Evolutionary conservation across 345 rosid species (phyloP).

Genomic region (Brassica cretica): DNA sequence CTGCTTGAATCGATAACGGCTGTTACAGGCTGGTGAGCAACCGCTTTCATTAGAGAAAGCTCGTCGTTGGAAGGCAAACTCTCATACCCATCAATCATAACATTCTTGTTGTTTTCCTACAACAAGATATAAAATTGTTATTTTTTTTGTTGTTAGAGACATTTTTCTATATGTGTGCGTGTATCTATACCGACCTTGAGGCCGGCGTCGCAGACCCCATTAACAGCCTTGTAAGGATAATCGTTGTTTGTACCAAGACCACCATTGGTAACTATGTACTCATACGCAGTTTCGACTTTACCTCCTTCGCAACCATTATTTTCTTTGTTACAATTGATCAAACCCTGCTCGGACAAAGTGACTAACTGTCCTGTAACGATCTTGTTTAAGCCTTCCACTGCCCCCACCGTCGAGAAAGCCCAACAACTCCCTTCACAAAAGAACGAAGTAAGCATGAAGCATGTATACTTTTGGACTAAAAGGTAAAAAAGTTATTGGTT

Average conservation of each 20-base stretch:
- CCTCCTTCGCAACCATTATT: conserved; percentile 64
- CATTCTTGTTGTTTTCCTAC: conserved; percentile 51
- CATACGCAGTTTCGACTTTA: conserved; percentile 39
- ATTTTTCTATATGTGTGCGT: neutral
- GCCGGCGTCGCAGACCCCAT: conserved; percentile 15
- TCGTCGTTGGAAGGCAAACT: conserved; percentile 63
- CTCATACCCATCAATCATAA: conserved; percentile 62
- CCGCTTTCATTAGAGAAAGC: conserved; percentile 62
- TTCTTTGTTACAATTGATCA: conserved; percentile 63
- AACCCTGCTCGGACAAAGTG: conserved; percentile 74
- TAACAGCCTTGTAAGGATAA: conserved; percentile 55
- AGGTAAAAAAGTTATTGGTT: neutral
- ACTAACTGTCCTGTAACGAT: conserved; percentile 57
- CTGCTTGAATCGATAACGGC: conserved; percentile 47
- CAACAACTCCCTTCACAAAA: conserved; percentile 70
- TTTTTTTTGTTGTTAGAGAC: neutral
- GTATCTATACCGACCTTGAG: conserved; percentile 40
- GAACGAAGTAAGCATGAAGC: conserved; percentile 11
- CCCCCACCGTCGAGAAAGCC: conserved; percentile 89
- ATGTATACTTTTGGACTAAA: neutral
- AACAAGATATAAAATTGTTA: conserved; percentile 7
- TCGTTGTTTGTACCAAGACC: conserved; percentile 38
- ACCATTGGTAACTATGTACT: neutral
- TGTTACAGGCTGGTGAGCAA: conserved; percentile 68
- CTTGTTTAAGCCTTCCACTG: conserved; percentile 72